Evolutionary conservation across 2,329 filamentous ascomycete genomes (phyloP).

Genomic region (Apiospora phragmitis): DNA sequence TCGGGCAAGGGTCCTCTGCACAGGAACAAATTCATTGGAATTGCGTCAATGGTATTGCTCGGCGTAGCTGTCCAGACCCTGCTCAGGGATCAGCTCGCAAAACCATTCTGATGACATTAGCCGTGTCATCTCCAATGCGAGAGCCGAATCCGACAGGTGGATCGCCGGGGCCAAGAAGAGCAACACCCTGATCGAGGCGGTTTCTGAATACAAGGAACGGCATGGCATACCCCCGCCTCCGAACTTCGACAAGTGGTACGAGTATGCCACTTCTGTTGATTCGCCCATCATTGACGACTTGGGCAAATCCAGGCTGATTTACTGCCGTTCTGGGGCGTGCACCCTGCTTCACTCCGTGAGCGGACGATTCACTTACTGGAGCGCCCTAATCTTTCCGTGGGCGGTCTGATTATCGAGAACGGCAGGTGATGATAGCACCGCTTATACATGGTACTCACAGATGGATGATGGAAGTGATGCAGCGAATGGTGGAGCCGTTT

Average conservation of each 20-base stretch:
- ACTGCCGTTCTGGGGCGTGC: constrained; percentile 68
- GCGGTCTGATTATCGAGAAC: constrained; percentile 34
- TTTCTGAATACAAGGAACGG: constrained; percentile 64
- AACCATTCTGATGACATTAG: constrained; percentile 17
- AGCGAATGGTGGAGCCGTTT: constrained; percentile 41
- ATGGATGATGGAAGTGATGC: constrained; percentile 39
- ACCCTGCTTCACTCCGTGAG: constrained; percentile 59
- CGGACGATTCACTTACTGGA: constrained; percentile 39
- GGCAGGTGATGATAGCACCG: constrained; percentile 31
- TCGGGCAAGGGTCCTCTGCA: constrained; percentile 17
- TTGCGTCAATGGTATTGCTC: constrained; percentile 20
- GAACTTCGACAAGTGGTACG: constrained; percentile 72
- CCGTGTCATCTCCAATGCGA: constrained; percentile 48
- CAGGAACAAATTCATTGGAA: constrained; percentile 22
- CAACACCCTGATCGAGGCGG: constrained; percentile 58
- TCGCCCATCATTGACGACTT: constrained; percentile 69
- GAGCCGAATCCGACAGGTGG: constrained; percentile 43
- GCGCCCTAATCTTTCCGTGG: constrained; percentile 30
- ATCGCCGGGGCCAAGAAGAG: constrained; percentile 45
- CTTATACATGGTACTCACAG: constrained; percentile 34
- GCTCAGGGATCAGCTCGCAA: constrained; percentile 17
- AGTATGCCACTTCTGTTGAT: constrained; percentile 61
- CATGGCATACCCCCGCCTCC: constrained; percentile 70
- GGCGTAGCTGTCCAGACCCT: constrained; percentile 22
- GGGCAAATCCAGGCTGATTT: constrained; percentile 67